Conservation (phyloP, 1,284 basidiomycete genomes). For the Tilletia indica region DNA sequence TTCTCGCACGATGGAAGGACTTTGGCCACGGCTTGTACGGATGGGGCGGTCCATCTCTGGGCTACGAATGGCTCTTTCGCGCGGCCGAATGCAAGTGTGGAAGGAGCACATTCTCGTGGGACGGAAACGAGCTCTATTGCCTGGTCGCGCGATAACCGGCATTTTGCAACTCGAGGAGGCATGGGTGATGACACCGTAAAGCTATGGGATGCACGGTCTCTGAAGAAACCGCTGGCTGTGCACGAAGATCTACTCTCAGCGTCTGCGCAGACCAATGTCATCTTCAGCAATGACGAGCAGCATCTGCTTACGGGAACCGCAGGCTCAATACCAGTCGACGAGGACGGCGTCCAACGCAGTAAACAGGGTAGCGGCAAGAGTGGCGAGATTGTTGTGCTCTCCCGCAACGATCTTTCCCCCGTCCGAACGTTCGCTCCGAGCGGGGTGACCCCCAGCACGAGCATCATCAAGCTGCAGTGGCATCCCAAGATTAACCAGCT, state of each 20-base stretch:
- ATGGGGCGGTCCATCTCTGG: slow-evolving; percentile 92
- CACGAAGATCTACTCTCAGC: slow-evolving; percentile 68
- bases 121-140: slow-evolving; percentile 79
- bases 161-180: slow-evolving; percentile 74
- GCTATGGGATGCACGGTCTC: slow-evolving; percentile 84
- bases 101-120: slow-evolving; percentile 78
- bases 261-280: slow-evolving; percentile 85
- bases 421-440: slow-evolving; percentile 17
- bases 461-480: slow-evolving; percentile 36
- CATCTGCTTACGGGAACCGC: slow-evolving; percentile 73
- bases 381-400: slow-evolving; percentile 33
- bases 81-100: slow-evolving; percentile 77
- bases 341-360: not conserved
- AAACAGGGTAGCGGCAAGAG: slow-evolving; percentile 10
- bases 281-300: slow-evolving; percentile 87
- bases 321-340: not conserved
- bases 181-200: slow-evolving; percentile 87
- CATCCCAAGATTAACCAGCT: slow-evolving; percentile 43
- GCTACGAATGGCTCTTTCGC: slow-evolving; percentile 85
- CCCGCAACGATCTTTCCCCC: slow-evolving; percentile 23
- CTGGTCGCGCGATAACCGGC: slow-evolving; percentile 78
- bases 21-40: slow-evolving; percentile 69
- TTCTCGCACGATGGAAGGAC: slow-evolving; percentile 23
- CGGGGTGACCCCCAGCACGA: not conserved
- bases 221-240: slow-evolving; percentile 77